Base-by-base conservation (phyloP, 345 rosid genomes). In the Populus ilicifolia region DNA sequence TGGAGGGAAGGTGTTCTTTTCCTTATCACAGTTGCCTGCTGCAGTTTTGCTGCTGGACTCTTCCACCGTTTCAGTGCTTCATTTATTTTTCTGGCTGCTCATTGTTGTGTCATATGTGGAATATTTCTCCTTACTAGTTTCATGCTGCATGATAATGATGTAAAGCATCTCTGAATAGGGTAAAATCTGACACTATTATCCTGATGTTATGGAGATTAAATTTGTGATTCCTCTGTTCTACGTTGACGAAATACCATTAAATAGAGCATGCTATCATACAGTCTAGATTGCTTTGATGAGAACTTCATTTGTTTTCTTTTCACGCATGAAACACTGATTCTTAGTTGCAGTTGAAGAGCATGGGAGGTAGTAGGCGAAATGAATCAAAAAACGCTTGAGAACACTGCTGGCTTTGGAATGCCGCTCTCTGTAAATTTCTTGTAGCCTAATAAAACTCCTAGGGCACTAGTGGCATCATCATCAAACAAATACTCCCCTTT, bases 1-100 rank as follows among this genome's bases (percentile, higher is more conserved):
- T 86, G 93, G 94, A 79, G 73, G 73, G 97, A 96, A 89, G 96
- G 98, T 56, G 91, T 92, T 82, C 52, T 84, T 82, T 90, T 88
- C 89, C 92, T 93, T 72, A 17, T 87, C 67, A 25, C 83, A 78
- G 89, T 93, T 71, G 98, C 93, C 73, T 83, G 79, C 80, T 86
- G 97, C 83, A 97, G 99, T 79, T 96, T 93, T 72, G 73, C 77
- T 73, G 86, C 93, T 71, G 99, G 99, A 67, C 68, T 86, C 65
- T 76, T 63, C 77, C 93, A 89, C 81, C 97, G 98, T 74, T 80
- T 82, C 54, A 74, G 78, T 73, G 91, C 86, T 82, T 86, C 96
- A 48, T 63, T 82, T 73, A 66, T 89, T 75, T 83, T 86, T 84
- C 80, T 87, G 68, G 69, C 80, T 50, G 86, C 88, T 78, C 98